Evolutionary conservation across 2,329 filamentous ascomycete species (phyloP).

Genomic region (Capronia coronata): DNA sequence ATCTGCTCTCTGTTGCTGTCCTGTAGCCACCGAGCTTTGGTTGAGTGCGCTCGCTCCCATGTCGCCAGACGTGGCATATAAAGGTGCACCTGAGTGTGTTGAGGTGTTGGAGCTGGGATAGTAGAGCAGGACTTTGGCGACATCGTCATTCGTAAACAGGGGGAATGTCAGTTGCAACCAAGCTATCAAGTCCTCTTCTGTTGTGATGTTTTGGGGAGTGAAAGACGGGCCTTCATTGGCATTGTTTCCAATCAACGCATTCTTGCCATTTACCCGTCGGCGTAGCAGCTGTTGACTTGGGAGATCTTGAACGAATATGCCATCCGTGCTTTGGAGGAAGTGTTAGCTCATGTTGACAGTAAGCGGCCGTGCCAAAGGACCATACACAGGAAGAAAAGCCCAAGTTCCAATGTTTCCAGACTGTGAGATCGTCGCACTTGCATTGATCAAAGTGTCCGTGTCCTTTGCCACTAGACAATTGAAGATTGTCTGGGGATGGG

Average conservation of each 20-base stretch:
- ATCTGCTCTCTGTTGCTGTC: constrained; percentile 49
- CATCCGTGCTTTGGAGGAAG: constrained; percentile 33
- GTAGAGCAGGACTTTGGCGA: constrained; percentile 36
- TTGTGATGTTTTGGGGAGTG: constrained; percentile 41
- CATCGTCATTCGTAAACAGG: constrained; percentile 37
- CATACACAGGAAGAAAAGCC: constrained; percentile 39
- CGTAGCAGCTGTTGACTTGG: constrained; percentile 36
- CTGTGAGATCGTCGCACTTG: constrained; percentile 33
- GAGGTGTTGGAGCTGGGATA: constrained; percentile 34
- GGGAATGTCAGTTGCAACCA: constrained; percentile 41
- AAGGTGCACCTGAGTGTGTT: constrained; percentile 26
- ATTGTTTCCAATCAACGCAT: constrained; percentile 41
- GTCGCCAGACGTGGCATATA: constrained; percentile 37
- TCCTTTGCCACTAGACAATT: constrained; percentile 39
- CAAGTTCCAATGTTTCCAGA: constrained; percentile 38
- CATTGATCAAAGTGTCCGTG: constrained; percentile 35
- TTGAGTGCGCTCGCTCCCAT: constrained; percentile 44
- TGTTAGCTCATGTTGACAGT: background rate
- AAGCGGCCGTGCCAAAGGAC: background rate
- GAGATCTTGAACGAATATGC: constrained; percentile 34
- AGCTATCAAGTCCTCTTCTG: constrained; percentile 35
- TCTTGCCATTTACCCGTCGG: constrained; percentile 36
- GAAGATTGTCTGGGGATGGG: constrained; percentile 34
- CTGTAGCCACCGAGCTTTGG: constrained; percentile 44
- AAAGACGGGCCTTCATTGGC: constrained; percentile 48